phyloP scores from a whole-genome alignment of 2,329 filamentous ascomycete genomes.

The Aspergillus vadensis region DNA sequence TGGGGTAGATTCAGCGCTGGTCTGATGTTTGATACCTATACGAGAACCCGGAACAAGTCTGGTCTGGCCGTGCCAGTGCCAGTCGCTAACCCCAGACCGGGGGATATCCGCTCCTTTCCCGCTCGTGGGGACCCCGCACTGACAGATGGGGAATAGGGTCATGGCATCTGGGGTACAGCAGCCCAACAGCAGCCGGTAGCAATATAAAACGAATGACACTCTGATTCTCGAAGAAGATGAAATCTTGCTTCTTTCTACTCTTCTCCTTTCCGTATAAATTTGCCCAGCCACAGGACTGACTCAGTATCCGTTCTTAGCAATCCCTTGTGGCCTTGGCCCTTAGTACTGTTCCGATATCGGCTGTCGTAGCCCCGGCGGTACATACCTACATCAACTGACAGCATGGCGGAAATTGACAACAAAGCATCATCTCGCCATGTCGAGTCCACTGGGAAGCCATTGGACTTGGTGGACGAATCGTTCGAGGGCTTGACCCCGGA shows the following conservation, averaged over 20 bases:
- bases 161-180: not conserved
- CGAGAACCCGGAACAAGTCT: too few species aligned
- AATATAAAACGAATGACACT: not conserved
- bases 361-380: not conserved
- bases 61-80: not conserved
- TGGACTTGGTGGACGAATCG: not conserved
- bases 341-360: not conserved
- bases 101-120: not conserved
- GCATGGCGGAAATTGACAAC: slow-evolving; percentile 9
- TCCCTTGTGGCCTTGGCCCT: not conserved
- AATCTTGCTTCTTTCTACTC: too few species aligned
- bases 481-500: slow-evolving; percentile 10
- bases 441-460: slow-evolving; percentile 5
- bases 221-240: too few species aligned
- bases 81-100: not conserved
- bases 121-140: not conserved
- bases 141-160: not conserved
- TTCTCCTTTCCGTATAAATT: too few species aligned
- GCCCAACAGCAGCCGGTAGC: not conserved
- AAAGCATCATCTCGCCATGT: slow-evolving; percentile 14
- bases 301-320: not conserved
- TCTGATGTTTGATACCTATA: too few species aligned
- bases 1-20: too few species aligned
- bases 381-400: not conserved
- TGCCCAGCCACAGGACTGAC: too few species aligned